Evolutionary conservation across 495 filamentous ascomycete genomes (phyloP).

Genomic region (Aspergillus olivimuriae): DNA sequence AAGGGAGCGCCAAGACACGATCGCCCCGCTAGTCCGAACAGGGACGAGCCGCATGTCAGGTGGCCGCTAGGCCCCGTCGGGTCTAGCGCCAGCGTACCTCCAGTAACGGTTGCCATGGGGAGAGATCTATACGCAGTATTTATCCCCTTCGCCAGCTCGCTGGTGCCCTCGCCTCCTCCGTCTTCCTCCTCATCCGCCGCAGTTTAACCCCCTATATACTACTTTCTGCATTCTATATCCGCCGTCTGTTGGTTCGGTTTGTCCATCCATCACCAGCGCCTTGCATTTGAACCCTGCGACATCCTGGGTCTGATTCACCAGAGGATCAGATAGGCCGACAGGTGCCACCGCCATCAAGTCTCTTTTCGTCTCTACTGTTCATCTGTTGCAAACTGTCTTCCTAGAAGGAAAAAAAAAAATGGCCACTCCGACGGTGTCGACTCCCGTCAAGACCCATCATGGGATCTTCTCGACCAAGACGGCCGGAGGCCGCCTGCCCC

Average conservation of each 20-base stretch:
- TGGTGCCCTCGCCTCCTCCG: constrained; percentile 13
- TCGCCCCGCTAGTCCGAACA: constrained; percentile 12
- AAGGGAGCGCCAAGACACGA: constrained; percentile 15
- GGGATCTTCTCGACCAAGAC: constrained; percentile 88
- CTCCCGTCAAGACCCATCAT: constrained; percentile 88
- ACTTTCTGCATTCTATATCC: constrained; percentile 26
- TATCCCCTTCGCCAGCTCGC: constrained; percentile 25
- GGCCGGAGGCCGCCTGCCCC: constrained; percentile 87
- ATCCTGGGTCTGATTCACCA: constrained; percentile 13
- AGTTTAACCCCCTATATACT: constrained; percentile 17
- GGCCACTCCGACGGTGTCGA: constrained; percentile 84
- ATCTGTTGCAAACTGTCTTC: too few species aligned
- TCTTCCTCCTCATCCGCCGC: constrained; percentile 14
- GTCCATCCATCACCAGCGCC: constrained; percentile 14
- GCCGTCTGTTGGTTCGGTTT: constrained; percentile 8
- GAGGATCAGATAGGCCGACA: constrained; percentile 1
- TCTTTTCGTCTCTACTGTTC: constrained; percentile 8
- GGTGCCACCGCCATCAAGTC: not conserved
- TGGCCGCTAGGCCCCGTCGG: constrained; percentile 16
- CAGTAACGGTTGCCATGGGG: constrained; percentile 39
- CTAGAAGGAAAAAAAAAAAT: too few species aligned
- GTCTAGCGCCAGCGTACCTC: constrained; percentile 29
- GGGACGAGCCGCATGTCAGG: constrained; percentile 28
- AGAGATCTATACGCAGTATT: constrained; percentile 32
- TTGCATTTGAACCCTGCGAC: constrained; percentile 15